phyloP scores from a whole-genome alignment of 2,329 filamentous ascomycete species.

The Dactylonectria estremocensis region DNA sequence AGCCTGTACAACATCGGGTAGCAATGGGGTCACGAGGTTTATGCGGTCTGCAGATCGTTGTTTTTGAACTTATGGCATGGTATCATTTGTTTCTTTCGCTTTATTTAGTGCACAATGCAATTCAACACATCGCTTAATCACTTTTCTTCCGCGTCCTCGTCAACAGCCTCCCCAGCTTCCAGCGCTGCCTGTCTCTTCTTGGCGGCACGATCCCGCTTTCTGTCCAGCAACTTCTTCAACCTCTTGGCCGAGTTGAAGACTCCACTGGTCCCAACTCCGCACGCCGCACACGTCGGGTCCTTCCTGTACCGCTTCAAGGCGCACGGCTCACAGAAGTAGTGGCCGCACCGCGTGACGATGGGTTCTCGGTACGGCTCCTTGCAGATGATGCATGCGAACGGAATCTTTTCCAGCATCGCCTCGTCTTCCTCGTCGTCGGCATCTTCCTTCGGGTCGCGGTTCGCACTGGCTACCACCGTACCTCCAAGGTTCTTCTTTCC shows the following conservation, averaged over 20 bases:
- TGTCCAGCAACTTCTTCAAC: constrained; percentile 84
- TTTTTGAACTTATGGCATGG: neutral
- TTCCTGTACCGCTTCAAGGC: constrained; percentile 89
- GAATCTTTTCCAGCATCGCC: constrained; percentile 84
- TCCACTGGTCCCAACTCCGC: constrained; percentile 86
- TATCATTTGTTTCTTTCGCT: constrained; percentile 16
- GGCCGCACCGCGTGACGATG: constrained; percentile 89
- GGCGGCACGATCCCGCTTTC: constrained; percentile 75
- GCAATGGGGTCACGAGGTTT: neutral
- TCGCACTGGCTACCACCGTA: constrained; percentile 74
- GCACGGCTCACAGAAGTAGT: constrained; percentile 96
- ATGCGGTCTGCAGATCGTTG: neutral
- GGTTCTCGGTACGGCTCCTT: constrained; percentile 83
- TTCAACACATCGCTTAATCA: neutral
- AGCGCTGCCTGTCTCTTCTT: constrained; percentile 69
- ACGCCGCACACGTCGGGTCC: constrained; percentile 89
- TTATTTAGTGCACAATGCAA: neutral
- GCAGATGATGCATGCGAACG: constrained; percentile 92
- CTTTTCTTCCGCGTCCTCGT: constrained; percentile 48
- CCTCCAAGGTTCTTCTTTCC: constrained; percentile 75
- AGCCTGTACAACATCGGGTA: neutral
- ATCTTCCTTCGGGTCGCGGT: constrained; percentile 57
- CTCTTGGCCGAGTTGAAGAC: constrained; percentile 92
- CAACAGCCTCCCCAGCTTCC: constrained; percentile 66
- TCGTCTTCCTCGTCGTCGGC: constrained; percentile 73